phyloP scores from a whole-genome alignment of 768 basidiomycete species.

The Paxillus rubicundulus region DNA sequence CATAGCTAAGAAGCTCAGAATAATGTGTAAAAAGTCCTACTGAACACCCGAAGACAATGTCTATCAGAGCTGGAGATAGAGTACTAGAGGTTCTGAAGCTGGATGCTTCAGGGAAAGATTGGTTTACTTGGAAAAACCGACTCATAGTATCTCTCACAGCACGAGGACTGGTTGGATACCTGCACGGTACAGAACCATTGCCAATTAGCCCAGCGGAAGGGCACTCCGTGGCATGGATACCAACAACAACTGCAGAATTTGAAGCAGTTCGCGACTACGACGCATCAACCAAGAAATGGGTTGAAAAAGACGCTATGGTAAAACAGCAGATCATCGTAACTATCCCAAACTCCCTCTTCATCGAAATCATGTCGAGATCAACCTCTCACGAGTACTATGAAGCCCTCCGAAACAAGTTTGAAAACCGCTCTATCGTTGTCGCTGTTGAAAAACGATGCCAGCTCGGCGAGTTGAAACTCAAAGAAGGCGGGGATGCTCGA shows the following conservation, averaged over 20 bases:
- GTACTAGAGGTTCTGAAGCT: neutral
- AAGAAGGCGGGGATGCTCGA: constrained; percentile 12
- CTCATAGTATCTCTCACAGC: neutral
- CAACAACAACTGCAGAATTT: neutral
- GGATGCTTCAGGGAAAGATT: neutral
- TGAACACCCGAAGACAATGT: no score
- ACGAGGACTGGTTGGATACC: neutral
- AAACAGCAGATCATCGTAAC: no score
- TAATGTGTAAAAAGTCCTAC: neutral
- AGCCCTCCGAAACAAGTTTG: neutral
- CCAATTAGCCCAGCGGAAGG: neutral
- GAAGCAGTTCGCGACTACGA: no score
- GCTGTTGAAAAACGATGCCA: neutral
- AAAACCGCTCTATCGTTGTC: neutral
- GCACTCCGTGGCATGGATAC: neutral
- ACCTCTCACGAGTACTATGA: constrained; percentile 22
- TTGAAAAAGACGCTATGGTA: no score
- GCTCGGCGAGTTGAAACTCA: neutral
- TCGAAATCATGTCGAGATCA: neutral
- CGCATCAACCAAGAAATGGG: neutral
- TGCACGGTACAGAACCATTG: neutral
- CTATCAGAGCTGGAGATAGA: neutral
- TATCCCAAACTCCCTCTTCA: neutral
- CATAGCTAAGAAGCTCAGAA: neutral
- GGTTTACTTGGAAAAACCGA: neutral